Evolutionary conservation across 75 land plant genomes (phyloP), one percentile per base, ranked within the genome.

Genomic region (Gnetum montanum): DNA sequence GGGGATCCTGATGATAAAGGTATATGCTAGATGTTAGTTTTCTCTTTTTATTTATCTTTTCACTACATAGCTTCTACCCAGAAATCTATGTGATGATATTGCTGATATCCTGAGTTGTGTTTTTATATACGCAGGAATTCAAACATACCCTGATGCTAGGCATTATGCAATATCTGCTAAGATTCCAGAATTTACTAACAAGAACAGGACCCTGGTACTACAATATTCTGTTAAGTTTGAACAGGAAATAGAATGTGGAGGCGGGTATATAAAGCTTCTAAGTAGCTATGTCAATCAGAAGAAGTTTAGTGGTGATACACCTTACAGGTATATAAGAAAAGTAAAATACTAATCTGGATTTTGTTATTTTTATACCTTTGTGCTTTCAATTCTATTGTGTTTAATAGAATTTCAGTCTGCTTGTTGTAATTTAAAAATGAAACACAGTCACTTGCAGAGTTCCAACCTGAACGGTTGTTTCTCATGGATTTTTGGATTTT

Each of bases 311-410:
- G 86, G 90, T 36, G 91, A 94, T 36, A 93, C 98, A n/a, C 87
- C 96, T 8, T 94, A 94, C 78, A 94, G 96, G 98, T 93, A 38
- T 59, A n/a, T n/a, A n/a, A n/a, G n/a, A n/a, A n/a, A n/a, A n/a
- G n/a, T n/a, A n/a, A 38, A 31, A 11, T 2, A 19, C 24, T 33
- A 41, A 24, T 28, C 18, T 15, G 3, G 59, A 2, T 37, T 16
- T 8, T 57, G 6, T 6, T 57, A 24, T 57, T 24, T 36, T 36
- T 40, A 16, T 57, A 1, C 22, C 43, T 13, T 10, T 10, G 15
- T 40, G 12, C 41, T 15, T 10, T 10, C 12, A 59, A 18, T n/a
- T n/a, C 4, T 48, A 63, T 25, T 47, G 19, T 45, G 10, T 31
- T 22, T 54, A 15, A 28, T 54, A 16, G 34, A 54, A 16, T 8